Evolutionary conservation across 2,329 filamentous ascomycete genomes (phyloP), one percentile per base, ranked within the genome.

Genomic region (Ophiostoma sp.): DNA sequence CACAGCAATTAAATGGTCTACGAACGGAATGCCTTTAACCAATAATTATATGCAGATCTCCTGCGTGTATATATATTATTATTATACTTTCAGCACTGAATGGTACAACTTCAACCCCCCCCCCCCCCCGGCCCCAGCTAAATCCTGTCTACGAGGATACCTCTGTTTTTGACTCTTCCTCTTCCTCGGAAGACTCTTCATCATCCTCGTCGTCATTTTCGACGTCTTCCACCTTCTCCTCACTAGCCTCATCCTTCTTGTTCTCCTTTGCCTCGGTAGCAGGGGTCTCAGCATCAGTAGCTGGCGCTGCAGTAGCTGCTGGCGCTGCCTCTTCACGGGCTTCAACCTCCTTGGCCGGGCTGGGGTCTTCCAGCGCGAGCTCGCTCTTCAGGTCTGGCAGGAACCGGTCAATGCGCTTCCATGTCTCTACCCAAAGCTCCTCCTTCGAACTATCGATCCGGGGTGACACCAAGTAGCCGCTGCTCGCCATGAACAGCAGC

Each of bases 401-500:
- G 77, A 90, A 90, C 15, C 87, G 82, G 75, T 90, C 87, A 72
- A 90, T 86, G 41, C 87, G 82, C 76, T 89, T 89, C 87, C 84
- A 88, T 4, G 84, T 89, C 77, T 89, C 87, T 17, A 79, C 81
- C 86, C 83, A 89, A 23, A 89, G 80, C 76, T 82, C 83, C 77
- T 84, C 84, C 75, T 85, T 85, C 5, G 80, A 81, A 1, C 83
- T 77, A 73, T 89, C 84, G 74, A 84, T 79, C 73, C 80, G 83
- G 15, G 92, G 92, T 1, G 91, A 86, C 0, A 92, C 89, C 5
- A 99, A 86, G 76, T 92, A 94, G 48, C 91, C 94, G 68, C 90
- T 94, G 77, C 90, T 95, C 6, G 91, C 89, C 93, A 99, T 97
- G 76, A 99, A 95, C 11, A 99, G 84, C 33, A 98, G 83, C 68